Conservation (phyloP, 2,329 filamentous ascomycete genomes). For the Parastagonospora avenae region DNA sequence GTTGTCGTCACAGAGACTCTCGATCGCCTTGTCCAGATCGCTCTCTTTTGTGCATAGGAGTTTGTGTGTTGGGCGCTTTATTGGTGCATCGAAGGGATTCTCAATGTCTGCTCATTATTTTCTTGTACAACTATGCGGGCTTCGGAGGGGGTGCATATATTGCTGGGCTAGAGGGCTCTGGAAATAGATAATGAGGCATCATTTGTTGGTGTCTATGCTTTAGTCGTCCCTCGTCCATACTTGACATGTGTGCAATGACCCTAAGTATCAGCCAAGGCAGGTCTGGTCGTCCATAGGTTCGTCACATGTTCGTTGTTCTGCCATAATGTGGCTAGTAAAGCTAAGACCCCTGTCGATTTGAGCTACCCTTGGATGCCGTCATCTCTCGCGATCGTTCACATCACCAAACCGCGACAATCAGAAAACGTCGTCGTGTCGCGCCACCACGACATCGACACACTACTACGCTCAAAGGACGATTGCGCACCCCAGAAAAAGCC, state of each 20-base stretch:
- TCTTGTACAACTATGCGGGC: slow-evolving; percentile 17
- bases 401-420: slow-evolving; percentile 10
- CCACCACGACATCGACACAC: slow-evolving; percentile 30
- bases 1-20: neutral
- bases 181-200: slow-evolving; percentile 13
- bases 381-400: slow-evolving; percentile 26
- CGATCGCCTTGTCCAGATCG: neutral
- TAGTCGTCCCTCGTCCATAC: neutral
- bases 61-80: slow-evolving; percentile 2
- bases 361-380: slow-evolving; percentile 28
- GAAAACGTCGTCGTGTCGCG: neutral
- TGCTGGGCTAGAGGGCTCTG: slow-evolving; percentile 3
- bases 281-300: no score
- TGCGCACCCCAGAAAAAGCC: neutral
- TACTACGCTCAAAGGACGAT: slow-evolving; percentile 36
- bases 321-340: neutral
- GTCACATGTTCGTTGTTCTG: neutral
- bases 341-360: slow-evolving; percentile 12
- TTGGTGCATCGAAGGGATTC: slow-evolving; percentile 1
- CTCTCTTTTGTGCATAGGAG: slow-evolving; percentile 16
- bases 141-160: slow-evolving; percentile 8
- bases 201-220: neutral
- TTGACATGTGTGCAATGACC: no score
- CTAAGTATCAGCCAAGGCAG: no score
- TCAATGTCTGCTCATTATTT: slow-evolving; percentile 5